Evolutionary conservation across 768 basidiomycete genomes (phyloP), one percentile per base, ranked within the genome.

Genomic region (Cystofilobasidium bisporidii): DNA sequence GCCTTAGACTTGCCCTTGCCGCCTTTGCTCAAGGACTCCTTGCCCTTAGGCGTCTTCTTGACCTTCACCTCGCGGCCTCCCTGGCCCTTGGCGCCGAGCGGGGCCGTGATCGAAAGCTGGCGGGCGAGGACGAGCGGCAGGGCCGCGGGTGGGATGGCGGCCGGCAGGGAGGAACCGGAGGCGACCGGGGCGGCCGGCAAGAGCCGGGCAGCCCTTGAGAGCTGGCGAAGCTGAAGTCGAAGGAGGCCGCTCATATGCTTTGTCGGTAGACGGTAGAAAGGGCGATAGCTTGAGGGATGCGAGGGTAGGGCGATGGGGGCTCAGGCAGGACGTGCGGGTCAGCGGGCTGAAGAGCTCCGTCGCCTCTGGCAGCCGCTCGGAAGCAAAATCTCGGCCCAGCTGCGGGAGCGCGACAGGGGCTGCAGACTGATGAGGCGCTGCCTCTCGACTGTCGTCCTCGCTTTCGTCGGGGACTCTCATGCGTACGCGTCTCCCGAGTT

Each of bases 31-130:
- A 67, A 15, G 18, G 30, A 20, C 22, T 36, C 53, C 50, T 67
- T 62, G 24, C 59, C 26, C 47, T 48, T 48, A 3, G 47, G 47
- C 53, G 61, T 45, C 53, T 67, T 67, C 66, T 67, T 67, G 66
- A n/a, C 47, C 61, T 67, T 67, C 50, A 56, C 0, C 26, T 67
- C 66, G 32, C 47, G 43, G 30, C 33, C 28, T 24, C 66, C 66
- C 22, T 63, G 61, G n/a, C 66, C 66, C 26, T 61, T 38, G n/a
- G 61, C 66, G 17, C 10, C 14, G 30, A 62, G 61, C 9, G 17
- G 5, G n/a, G 61, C 40, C 15, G 50, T 40, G 26, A 40, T 43
- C 1, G 60, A 43, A 41, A 67, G 28, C 17, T 28, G 36, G 30
- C 65, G 65, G 50, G 22, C 26, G 48, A 40, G 48, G 36, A 41